Percentiles rank a stretch among this genome's conserved stretches.
Conservation (phyloP, 2,329 filamentous ascomycete species). For the Venturia pyrina region DNA sequence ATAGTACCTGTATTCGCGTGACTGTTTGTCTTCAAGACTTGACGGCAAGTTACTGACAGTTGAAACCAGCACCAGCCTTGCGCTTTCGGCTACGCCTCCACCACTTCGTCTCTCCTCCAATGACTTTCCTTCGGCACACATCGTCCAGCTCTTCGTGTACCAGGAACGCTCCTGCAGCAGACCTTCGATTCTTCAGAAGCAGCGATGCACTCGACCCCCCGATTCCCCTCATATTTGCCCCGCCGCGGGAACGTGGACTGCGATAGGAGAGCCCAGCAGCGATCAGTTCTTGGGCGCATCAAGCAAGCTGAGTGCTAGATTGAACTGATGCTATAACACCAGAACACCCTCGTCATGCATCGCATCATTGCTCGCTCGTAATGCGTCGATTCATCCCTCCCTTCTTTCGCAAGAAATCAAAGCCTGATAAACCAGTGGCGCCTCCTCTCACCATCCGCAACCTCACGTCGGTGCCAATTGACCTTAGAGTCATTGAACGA, state of each 20-base stretch:
- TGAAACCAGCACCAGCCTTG: not conserved
- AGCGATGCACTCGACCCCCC: not conserved
- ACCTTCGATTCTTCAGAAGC: not conserved
- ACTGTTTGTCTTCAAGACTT: not conserved
- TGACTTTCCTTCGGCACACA: not conserved
- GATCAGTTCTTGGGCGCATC: constrained; percentile 1
- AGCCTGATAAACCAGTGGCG: constrained; percentile 17
- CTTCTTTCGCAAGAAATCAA: constrained; percentile 4
- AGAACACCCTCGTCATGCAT: not conserved
- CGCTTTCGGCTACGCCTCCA: not conserved
- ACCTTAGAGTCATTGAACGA: constrained; percentile 63
- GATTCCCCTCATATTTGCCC: not conserved
- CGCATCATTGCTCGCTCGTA: too few species aligned
- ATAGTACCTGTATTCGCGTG: not conserved
- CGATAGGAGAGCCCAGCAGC: not conserved
- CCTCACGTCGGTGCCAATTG: constrained; percentile 61
- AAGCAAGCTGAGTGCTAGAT: not conserved
- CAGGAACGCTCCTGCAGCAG: not conserved
- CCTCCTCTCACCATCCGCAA: constrained; percentile 67
- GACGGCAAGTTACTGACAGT: not conserved
- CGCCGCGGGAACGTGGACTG: not conserved
- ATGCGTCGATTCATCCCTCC: not conserved
- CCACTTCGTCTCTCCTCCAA: not conserved
- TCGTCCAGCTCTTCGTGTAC: not conserved
- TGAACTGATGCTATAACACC: not conserved